Percentiles rank a stretch among this genome's conserved stretches.
phyloP scores from a whole-genome alignment of 352 stramenopile genomes.

The Phytophthora tentaculata region DNA sequence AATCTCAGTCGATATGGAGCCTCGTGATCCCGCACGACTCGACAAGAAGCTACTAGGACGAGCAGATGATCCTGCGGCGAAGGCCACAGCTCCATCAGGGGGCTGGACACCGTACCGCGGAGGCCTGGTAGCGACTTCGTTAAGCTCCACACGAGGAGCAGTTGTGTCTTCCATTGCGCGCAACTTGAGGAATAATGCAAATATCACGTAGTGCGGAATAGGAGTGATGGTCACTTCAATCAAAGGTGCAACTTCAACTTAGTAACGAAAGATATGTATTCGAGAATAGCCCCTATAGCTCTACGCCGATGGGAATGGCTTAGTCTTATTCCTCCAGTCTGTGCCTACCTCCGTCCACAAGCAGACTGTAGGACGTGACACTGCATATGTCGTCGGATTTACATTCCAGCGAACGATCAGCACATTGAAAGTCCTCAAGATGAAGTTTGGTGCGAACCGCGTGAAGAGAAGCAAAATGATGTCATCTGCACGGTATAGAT shows the following conservation, averaged over 20 bases:
- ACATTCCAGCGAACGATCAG: conserved; percentile 44
- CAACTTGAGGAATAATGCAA: conserved; percentile 28
- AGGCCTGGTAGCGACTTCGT: conserved; percentile 30
- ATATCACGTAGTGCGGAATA: conserved; percentile 6
- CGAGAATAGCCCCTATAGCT: conserved; percentile 5
- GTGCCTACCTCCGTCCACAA: conserved; percentile 45
- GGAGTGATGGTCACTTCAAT: conserved; percentile 54
- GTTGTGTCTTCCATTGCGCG: conserved; percentile 25
- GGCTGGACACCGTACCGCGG: conserved; percentile 44
- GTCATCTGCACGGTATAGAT: conserved; percentile 38
- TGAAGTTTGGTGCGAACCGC: conserved; percentile 33
- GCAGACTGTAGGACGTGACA: conserved; percentile 39
- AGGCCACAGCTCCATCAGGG: conserved; percentile 24
- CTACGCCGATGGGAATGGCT: conserved; percentile 39
- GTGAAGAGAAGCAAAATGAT: conserved; percentile 41
- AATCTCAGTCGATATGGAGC: conserved; percentile 20
- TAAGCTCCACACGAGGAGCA: conserved; percentile 37
- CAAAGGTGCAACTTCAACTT: conserved; percentile 31
- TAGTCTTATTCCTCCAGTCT: conserved; percentile 45
- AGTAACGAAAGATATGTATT: conserved; percentile 10
- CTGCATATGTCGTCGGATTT: conserved; percentile 36
- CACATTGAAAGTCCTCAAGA: conserved; percentile 47
- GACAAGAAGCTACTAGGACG: conserved; percentile 3
- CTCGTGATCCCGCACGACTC: conserved; percentile 29
- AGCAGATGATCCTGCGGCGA: conserved; percentile 4